Percentiles rank a stretch among this genome's conserved stretches.
These are phyloP conservation scores for Amanita subjunquillea DNA, from an alignment of 768 basidiomycete genomes.

Conservation along the genomic window DNA sequence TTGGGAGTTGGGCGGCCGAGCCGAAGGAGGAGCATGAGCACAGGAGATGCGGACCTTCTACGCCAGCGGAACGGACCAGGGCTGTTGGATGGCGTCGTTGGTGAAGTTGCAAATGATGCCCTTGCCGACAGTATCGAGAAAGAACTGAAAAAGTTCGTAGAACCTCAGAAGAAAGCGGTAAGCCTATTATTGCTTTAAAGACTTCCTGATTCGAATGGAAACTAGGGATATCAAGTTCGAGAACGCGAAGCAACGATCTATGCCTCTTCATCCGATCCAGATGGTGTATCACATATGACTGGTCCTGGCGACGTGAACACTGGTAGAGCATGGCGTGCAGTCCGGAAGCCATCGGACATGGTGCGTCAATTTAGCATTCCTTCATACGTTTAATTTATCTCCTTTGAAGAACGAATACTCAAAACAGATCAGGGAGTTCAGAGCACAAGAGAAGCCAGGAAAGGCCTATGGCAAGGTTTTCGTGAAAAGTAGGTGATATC, in stretches of 20 bases:
- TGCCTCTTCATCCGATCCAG: constrained; percentile 63
- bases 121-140: constrained; percentile 64
- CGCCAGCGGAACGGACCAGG: constrained; percentile 21
- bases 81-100: constrained; percentile 28
- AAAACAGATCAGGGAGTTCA: constrained; percentile 78
- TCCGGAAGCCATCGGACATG: constrained; percentile 91
- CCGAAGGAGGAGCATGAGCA: constrained; percentile 67
- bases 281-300: constrained; percentile 60
- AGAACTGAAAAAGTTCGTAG: constrained; percentile 57
- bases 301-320: constrained; percentile 75
- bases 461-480: constrained; percentile 91
- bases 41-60: constrained; percentile 54
- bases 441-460: constrained; percentile 63
- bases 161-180: constrained; percentile 34
- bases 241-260: constrained; percentile 72
- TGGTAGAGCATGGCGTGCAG: constrained; percentile 79
- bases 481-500: constrained; percentile 58
- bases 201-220: constrained; percentile 2
- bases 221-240: constrained; percentile 71
- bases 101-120: constrained; percentile 30
- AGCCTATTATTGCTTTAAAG: constrained; percentile 13
- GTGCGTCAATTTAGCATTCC: constrained; percentile 29
- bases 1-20: constrained; percentile 40
- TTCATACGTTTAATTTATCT: constrained; percentile 4
- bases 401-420: constrained; percentile 78